Percentiles rank a stretch among this genome's conserved stretches.
Evolutionary conservation across 2,329 filamentous ascomycete species (phyloP).

Genomic region (Septoria petroselini): DNA sequence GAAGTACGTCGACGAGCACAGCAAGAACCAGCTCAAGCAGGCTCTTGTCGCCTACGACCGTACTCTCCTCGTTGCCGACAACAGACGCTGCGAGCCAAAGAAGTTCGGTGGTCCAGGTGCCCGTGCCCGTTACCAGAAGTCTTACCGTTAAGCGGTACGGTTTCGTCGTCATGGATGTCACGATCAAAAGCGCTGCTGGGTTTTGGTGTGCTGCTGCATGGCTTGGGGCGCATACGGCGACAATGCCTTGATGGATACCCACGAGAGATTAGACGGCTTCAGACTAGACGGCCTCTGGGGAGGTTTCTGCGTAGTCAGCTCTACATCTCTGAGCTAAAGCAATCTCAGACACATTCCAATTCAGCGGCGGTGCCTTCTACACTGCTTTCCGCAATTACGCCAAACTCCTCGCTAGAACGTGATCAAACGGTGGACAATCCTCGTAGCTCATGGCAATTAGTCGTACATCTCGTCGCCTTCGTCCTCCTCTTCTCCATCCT

Average conservation of each 20-base stretch:
- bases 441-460: constrained; percentile 3
- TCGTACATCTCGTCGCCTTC: constrained; percentile 23
- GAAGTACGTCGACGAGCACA: constrained; percentile 99
- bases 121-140: constrained; percentile 97
- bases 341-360: constrained; percentile 12
- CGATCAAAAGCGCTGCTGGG: constrained; percentile 16
- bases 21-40: constrained; percentile 99
- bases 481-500: constrained; percentile 20
- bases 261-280: constrained; percentile 8
- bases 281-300: constrained; percentile 8
- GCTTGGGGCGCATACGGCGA: constrained; percentile 9
- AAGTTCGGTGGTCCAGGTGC: constrained; percentile 94
- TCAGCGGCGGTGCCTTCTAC: constrained; percentile 4
- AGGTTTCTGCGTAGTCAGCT: constrained; percentile 14
- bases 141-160: constrained; percentile 75
- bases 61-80: constrained; percentile 97
- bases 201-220: constrained; percentile 15
- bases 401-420: constrained; percentile 22
- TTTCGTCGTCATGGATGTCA: constrained; percentile 15
- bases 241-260: constrained; percentile 14
- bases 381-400: not conserved
- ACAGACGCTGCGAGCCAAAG: constrained; percentile 99
- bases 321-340: constrained; percentile 8
- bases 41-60: constrained; percentile 93
- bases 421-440: not conserved